phyloP scores from a whole-genome alignment of 1,284 basidiomycete species.

The Xanthoconium separans region DNA sequence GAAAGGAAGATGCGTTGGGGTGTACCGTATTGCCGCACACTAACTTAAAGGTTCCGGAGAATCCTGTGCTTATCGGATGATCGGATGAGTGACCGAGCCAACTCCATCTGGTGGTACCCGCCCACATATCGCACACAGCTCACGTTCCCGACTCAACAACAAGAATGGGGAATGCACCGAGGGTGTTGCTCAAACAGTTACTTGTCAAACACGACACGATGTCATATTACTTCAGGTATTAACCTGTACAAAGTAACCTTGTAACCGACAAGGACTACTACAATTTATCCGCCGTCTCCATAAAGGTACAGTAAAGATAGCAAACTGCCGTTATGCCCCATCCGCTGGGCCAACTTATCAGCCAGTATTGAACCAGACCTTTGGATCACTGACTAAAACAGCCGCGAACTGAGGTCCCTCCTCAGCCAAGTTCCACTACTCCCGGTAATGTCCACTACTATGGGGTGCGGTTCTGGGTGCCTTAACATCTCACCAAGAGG shows the following conservation, averaged over 20 bases:
- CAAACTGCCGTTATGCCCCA: neutral
- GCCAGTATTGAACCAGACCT: neutral
- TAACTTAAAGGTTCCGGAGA: neutral
- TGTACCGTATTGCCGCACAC: neutral
- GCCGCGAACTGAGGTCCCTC: slow-evolving; percentile 3
- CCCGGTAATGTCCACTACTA: neutral
- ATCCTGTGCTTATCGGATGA: neutral
- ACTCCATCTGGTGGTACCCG: no score
- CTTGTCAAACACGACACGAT: no score
- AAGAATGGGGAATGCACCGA: no score
- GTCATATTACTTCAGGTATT: no score
- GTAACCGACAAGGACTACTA: no score
- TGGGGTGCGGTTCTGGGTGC: no score
- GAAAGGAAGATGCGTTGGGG: neutral
- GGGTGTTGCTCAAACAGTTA: no score
- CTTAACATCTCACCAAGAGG: no score
- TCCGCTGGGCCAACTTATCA: neutral
- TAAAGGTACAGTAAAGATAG: neutral
- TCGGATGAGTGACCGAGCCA: no score
- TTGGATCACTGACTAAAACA: neutral
- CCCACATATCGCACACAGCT: no score
- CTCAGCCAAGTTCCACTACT: neutral
- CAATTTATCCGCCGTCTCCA: neutral
- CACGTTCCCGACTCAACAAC: no score
- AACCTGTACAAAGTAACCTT: no score